Evolutionary conservation across 1,284 basidiomycete species (phyloP), one percentile per base, ranked within the genome.

Genomic region (Ustilago hordei): DNA sequence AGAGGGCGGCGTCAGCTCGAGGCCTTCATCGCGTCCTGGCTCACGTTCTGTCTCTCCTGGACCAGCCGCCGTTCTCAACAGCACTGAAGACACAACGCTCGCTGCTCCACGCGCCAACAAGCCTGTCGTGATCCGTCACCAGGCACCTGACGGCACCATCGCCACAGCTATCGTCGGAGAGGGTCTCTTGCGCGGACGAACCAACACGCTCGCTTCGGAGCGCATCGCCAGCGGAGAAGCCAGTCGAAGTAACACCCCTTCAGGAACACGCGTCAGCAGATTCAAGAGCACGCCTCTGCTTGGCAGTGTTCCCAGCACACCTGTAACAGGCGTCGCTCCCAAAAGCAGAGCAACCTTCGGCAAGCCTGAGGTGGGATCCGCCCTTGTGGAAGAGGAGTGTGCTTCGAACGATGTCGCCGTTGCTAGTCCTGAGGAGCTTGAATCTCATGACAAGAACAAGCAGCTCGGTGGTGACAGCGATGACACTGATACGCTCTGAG

Each of bases 161-260:
- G 60, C 74, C 56, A 81, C 78, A 8, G 71, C 71, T 34, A 79
- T 81, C 35, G 80, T 79, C 8, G 76, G 71, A 54, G 80, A 81
- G 31, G 61, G 68, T n/a, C 59, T 80, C 28, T 58, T 81, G 47
- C 75, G 80, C 8, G 80, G 80, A 38, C 74, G 78, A 19, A 59
- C 71, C 12, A 43, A 55, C n/a, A 45, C 65, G 3, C 12, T 73
- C 9, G 48, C 63, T 3, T 17, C 55, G 0, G 68, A 68, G 4
- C 70, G 69, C 39, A 38, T 43, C 12, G 59, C 41, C 1, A 66
- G 67, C 45, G 64, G 60, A 4, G 75, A 77, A 28, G 55, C 23
- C 9, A 78, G 75, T 19, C 70, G 75, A 12, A 78, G 75, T 65
- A 70, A 61, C 45, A 78, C 75, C 23, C 75, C 75, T 0, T 70